A percentile compares a stretch with the other conserved stretches of the same genome.
These are phyloP conservation scores for Globisporangium spiculum DNA, from an alignment of 352 stramenopile genomes.

Conservation along the genomic window DNA sequence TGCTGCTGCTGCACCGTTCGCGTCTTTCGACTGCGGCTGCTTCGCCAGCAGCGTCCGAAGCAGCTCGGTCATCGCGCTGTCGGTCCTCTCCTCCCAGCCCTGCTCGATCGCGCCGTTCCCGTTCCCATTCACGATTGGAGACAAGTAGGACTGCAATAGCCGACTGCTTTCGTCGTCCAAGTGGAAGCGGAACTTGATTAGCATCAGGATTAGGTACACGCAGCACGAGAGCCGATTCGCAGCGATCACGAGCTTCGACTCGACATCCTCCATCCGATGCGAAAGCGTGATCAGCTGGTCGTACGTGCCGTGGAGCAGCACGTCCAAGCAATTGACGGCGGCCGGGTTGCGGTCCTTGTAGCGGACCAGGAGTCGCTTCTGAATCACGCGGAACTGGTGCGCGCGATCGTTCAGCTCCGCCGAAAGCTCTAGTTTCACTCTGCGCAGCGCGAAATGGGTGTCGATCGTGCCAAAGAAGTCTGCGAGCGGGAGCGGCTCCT, in stretches of 20 bases:
- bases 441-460: slow-evolving; percentile 72
- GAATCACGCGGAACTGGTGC: slow-evolving; percentile 87
- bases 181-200: slow-evolving; percentile 81
- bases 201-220: slow-evolving; percentile 74
- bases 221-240: slow-evolving; percentile 71
- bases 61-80: slow-evolving; percentile 84
- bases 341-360: slow-evolving; percentile 89
- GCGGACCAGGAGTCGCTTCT: slow-evolving; percentile 87
- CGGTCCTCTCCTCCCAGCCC: slow-evolving; percentile 88
- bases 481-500: slow-evolving; percentile 78
- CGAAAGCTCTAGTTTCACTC: slow-evolving; percentile 58
- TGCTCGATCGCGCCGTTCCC: slow-evolving; percentile 43
- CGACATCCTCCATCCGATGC: slow-evolving; percentile 62
- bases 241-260: slow-evolving; percentile 46
- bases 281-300: slow-evolving; percentile 74
- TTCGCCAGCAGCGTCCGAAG: slow-evolving; percentile 74
- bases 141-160: slow-evolving; percentile 68
- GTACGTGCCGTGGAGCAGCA: slow-evolving; percentile 86
- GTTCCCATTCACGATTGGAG: slow-evolving; percentile 55
- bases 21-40: slow-evolving; percentile 37
- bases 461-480: slow-evolving; percentile 90
- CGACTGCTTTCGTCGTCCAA: slow-evolving; percentile 60
- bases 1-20: slow-evolving; percentile 14
- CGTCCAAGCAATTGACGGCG: slow-evolving; percentile 76
- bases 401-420: slow-evolving; percentile 79